Evolutionary conservation across 345 rosid species (phyloP).

Genomic region (Salix viminalis): DNA sequence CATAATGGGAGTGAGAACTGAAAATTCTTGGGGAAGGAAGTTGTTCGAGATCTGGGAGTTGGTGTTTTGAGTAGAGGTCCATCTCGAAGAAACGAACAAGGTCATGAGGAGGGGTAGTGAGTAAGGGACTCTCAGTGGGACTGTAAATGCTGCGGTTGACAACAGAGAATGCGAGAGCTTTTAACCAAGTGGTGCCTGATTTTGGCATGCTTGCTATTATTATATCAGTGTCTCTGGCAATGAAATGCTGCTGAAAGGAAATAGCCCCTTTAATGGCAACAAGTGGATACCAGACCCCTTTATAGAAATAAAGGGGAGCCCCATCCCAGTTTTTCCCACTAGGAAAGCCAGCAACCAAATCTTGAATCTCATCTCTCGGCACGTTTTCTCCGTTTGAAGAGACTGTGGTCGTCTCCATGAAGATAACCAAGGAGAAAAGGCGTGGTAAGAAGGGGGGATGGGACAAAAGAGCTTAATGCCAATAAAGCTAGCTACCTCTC

Average conservation of each 20-base stretch:
- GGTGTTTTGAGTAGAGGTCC: slow-evolving; percentile 10
- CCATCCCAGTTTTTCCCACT: slow-evolving; percentile 66
- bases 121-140: slow-evolving; percentile 18
- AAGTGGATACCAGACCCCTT: slow-evolving; percentile 77
- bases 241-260: slow-evolving; percentile 35
- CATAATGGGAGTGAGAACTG: too few species aligned
- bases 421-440: too few species aligned
- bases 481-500: too few species aligned
- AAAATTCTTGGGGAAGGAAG: slow-evolving; percentile 13
- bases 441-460: too few species aligned
- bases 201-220: slow-evolving; percentile 34
- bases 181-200: slow-evolving; percentile 49
- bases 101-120: slow-evolving; percentile 34
- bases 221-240: slow-evolving; percentile 23
- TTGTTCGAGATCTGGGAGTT: slow-evolving; percentile 2
- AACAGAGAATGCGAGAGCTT: slow-evolving; percentile 31
- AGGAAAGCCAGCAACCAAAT: slow-evolving; percentile 29
- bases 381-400: too few species aligned
- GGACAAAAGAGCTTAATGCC: too few species aligned
- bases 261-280: slow-evolving; percentile 51
- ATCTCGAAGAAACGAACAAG: slow-evolving; percentile 39
- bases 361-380: too few species aligned
- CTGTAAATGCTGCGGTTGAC: slow-evolving; percentile 16
- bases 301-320: slow-evolving; percentile 43
- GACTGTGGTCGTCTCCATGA: too few species aligned